Evolutionary conservation across 208 protist species (phyloP).

Genomic region (Trypanosoma caninum): DNA sequence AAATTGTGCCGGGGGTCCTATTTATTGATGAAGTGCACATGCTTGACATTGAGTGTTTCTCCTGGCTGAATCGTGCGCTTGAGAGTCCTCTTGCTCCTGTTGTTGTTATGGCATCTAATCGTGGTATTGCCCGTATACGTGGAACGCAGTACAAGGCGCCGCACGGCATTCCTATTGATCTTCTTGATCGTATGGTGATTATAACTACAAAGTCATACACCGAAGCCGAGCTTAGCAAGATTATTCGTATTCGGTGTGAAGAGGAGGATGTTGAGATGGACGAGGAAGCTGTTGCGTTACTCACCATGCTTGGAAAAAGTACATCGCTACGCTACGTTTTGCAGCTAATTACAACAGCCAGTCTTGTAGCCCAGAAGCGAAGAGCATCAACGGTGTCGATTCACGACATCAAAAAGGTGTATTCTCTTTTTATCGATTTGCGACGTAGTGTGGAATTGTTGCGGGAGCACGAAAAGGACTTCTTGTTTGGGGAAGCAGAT

Average conservation of each 20-base stretch:
- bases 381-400: constrained; percentile 92
- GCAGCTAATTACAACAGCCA: constrained; percentile 98
- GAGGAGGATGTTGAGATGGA: constrained; percentile 99
- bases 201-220: constrained; percentile 97
- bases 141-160: constrained; percentile 98
- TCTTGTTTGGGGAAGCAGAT: constrained; percentile 90
- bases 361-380: constrained; percentile 94
- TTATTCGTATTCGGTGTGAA: constrained; percentile 97
- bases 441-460: constrained; percentile 88
- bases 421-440: constrained; percentile 98
- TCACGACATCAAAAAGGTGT: constrained; percentile 96
- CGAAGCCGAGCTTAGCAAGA: constrained; percentile 94
- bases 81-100: constrained; percentile 98
- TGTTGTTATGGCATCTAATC: constrained; percentile 99
- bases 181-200: constrained; percentile 99
- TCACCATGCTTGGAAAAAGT: constrained; percentile 95
- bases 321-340: constrained; percentile 99
- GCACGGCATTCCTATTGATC: constrained; percentile 98
- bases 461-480: constrained; percentile 90
- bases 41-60: constrained; percentile 99
- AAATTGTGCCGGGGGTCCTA: constrained; percentile 98
- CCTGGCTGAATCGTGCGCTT: constrained; percentile 99
- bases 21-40: constrained; percentile 99
- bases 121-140: constrained; percentile 98
- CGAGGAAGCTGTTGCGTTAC: constrained; percentile 93